Percentiles rank a stretch among this genome's conserved stretches.
These are phyloP conservation scores for Apodospora peruviana DNA, from an alignment of 495 filamentous ascomycete species.

Conservation along the genomic window DNA sequence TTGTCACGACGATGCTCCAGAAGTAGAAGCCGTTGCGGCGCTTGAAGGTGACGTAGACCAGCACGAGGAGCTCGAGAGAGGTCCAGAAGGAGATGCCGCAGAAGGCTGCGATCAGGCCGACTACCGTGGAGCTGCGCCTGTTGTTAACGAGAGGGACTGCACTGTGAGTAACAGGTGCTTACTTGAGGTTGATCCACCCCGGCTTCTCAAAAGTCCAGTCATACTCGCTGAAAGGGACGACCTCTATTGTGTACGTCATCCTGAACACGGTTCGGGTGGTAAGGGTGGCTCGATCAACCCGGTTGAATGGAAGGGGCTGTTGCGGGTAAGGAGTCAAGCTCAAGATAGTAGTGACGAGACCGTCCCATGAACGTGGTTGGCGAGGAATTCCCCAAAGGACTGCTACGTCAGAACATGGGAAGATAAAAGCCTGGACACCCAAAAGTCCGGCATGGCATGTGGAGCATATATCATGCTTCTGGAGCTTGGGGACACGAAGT, in stretches of 20 bases:
- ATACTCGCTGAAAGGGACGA: background rate
- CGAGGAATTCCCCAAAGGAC: no score
- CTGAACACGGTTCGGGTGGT: background rate
- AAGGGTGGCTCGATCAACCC: no score
- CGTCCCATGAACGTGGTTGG: no score
- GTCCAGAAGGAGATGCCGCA: slow-evolving; percentile 42
- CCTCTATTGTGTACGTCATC: background rate
- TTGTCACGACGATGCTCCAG: slow-evolving; percentile 49
- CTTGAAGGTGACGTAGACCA: slow-evolving; percentile 51
- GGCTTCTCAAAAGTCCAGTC: background rate
- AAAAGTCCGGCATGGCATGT: no score
- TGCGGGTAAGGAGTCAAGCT: no score
- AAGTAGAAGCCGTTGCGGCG: slow-evolving; percentile 52
- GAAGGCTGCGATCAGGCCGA: slow-evolving; percentile 41
- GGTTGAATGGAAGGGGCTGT: no score
- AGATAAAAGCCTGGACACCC: no score
- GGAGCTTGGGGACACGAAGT: no score
- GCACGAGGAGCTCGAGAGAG: slow-evolving; percentile 49
- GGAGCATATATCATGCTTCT: no score
- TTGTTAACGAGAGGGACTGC: background rate
- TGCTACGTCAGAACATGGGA: no score
- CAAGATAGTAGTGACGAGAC: no score
- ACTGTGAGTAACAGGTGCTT: background rate
- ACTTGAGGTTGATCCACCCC: background rate
- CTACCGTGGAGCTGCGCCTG: background rate